phyloP scores from a whole-genome alignment of 805 yeast species.

The Saccharomycopsis javanensis region DNA sequence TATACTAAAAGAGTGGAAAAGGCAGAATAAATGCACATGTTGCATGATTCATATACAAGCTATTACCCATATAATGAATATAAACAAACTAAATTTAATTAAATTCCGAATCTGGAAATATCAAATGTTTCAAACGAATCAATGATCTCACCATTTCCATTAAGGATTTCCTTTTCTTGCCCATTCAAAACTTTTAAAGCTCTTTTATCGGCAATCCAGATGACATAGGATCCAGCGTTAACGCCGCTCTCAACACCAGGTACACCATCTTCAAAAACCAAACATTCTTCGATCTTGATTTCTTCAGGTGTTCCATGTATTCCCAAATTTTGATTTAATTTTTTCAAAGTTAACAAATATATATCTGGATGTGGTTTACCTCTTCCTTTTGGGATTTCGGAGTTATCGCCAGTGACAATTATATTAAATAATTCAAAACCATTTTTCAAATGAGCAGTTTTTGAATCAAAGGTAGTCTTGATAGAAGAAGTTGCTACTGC shows the following conservation, averaged over 20 bases:
- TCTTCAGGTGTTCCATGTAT: slow-evolving; percentile 24
- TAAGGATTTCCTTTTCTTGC: slow-evolving; percentile 40
- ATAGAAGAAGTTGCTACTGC: slow-evolving; percentile 88
- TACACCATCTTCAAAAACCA: slow-evolving; percentile 91
- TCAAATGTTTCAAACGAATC: slow-evolving; percentile 45
- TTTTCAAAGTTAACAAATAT: slow-evolving; percentile 71
- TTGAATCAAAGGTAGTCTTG: slow-evolving; percentile 47
- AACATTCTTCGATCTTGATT: slow-evolving; percentile 66
- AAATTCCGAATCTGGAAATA: slow-evolving; percentile 36
- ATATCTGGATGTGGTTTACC: slow-evolving; percentile 95
- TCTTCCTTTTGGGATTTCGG: slow-evolving; percentile 68
- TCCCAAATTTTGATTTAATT: slow-evolving; percentile 48
- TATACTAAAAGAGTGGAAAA: no score
- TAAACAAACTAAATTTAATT: background rate
- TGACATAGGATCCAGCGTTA: slow-evolving; percentile 74
- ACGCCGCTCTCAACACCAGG: slow-evolving; percentile 84
- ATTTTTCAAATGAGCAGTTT: slow-evolving; percentile 60
- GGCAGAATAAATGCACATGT: no score
- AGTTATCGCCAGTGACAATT: slow-evolving; percentile 82
- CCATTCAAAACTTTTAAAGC: slow-evolving; percentile 49
- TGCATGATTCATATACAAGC: no score
- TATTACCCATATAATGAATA: background rate
- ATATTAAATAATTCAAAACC: slow-evolving; percentile 55
- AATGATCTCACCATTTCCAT: slow-evolving; percentile 49
- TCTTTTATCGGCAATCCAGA: slow-evolving; percentile 88